Percentiles rank a stretch among this genome's conserved stretches.
These are phyloP conservation scores for Sarcodon aspratus DNA, from an alignment of 768 basidiomycete species.

Conservation along the genomic window DNA sequence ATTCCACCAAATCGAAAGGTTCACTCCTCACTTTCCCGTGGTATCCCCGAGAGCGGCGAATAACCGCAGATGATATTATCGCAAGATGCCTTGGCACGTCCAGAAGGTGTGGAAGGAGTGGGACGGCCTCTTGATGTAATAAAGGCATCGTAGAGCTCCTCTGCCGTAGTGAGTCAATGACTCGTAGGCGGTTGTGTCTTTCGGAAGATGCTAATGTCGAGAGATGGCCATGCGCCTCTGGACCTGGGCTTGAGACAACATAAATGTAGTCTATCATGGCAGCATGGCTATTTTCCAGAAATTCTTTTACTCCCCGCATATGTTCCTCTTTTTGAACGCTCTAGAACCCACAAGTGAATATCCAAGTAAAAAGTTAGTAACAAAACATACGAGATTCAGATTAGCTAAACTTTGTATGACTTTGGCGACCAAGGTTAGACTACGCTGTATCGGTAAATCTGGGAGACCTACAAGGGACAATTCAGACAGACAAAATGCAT, in stretches of 20 bases:
- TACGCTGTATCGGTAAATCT: conserved; percentile 56
- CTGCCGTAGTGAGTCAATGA: conserved; percentile 41
- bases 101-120: conserved; percentile 59
- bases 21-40: too few species aligned
- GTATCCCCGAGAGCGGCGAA: conserved; percentile 33
- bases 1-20: conserved; percentile 30
- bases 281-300: conserved; percentile 48
- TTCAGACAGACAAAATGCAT: background rate
- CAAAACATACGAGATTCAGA: conserved; percentile 45
- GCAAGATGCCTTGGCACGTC: conserved; percentile 76
- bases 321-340: conserved; percentile 67
- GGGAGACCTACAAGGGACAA: conserved; percentile 44
- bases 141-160: conserved; percentile 42
- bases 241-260: conserved; percentile 50
- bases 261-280: conserved; percentile 75
- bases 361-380: background rate
- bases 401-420: conserved; percentile 87
- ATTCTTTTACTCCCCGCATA: conserved; percentile 69
- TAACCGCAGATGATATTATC: conserved; percentile 63
- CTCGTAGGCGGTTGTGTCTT: conserved; percentile 34
- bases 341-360: conserved; percentile 20
- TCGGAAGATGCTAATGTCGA: conserved; percentile 16
- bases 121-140: conserved; percentile 60
- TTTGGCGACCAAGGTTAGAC: conserved; percentile 77
- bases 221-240: conserved; percentile 5